Percentiles rank a stretch among this genome's conserved stretches.
Evolutionary conservation across 805 yeast species (phyloP).

Genomic region (Metschnikowia lunata): DNA sequence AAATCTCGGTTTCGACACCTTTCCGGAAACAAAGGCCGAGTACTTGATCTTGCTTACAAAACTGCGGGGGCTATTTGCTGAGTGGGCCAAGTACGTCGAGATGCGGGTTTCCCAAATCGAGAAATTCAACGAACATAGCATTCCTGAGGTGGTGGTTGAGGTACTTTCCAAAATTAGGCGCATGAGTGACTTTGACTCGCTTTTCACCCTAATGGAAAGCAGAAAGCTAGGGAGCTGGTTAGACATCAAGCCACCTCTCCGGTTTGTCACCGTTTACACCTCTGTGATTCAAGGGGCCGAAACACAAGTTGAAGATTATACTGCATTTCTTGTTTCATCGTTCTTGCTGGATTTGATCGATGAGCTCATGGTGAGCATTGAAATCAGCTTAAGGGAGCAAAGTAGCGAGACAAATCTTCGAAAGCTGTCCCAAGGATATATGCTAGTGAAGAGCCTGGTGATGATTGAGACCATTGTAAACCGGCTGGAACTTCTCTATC

Average conservation of each 20-base stretch:
- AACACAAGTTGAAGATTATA: slow-evolving; percentile 10
- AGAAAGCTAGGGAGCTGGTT: slow-evolving; percentile 67
- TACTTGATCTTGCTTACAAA: slow-evolving; percentile 19
- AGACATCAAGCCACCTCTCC: slow-evolving; percentile 53
- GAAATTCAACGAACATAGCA: slow-evolving; percentile 64
- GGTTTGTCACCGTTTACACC: slow-evolving; percentile 41
- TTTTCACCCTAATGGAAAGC: slow-evolving; percentile 44
- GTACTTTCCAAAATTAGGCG: slow-evolving; percentile 62
- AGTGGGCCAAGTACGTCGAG: slow-evolving; percentile 55
- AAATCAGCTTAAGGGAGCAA: slow-evolving; percentile 48
- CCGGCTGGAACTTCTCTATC: slow-evolving; percentile 48
- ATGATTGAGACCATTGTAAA: slow-evolving; percentile 71
- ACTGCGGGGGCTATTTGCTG: slow-evolving; percentile 44
- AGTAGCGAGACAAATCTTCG: slow-evolving; percentile 19
- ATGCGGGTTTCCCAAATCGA: slow-evolving; percentile 42
- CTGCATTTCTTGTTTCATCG: slow-evolving; percentile 49
- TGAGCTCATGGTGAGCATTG: slow-evolving; percentile 61
- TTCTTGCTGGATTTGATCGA: slow-evolving; percentile 78
- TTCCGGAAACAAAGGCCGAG: slow-evolving; percentile 11
- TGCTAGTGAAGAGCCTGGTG: slow-evolving; percentile 65
- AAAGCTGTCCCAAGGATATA: slow-evolving; percentile 59
- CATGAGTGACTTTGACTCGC: slow-evolving; percentile 58
- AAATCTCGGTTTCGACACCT: slow-evolving; percentile 10
- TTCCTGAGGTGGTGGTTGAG: slow-evolving; percentile 70
- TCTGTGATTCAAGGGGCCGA: slow-evolving; percentile 43